Percentiles rank a stretch among this genome's conserved stretches.
Evolutionary conservation across 208 protist species (phyloP).

Genomic region (Leptomonas pyrrhocoris): DNA sequence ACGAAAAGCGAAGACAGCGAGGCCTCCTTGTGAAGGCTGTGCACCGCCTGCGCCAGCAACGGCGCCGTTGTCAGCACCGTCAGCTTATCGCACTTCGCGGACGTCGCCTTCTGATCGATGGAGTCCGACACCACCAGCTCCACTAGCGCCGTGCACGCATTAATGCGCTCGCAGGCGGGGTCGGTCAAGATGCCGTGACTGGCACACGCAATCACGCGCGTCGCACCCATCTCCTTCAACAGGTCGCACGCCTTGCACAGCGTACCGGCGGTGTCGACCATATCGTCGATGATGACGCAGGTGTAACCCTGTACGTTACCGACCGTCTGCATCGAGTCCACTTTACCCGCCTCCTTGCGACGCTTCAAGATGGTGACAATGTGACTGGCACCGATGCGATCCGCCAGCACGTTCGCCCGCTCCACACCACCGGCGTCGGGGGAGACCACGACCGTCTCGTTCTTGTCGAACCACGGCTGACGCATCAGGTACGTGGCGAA

Average conservation of each 20-base stretch:
- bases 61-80: slow-evolving; percentile 88
- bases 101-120: slow-evolving; percentile 69
- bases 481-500: slow-evolving; percentile 85
- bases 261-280: slow-evolving; percentile 97
- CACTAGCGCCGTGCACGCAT: slow-evolving; percentile 84
- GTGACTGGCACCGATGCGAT: slow-evolving; percentile 85
- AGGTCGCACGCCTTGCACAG: slow-evolving; percentile 92
- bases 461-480: slow-evolving; percentile 82
- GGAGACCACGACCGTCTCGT: slow-evolving; percentile 92
- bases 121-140: slow-evolving; percentile 94
- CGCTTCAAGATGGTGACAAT: slow-evolving; percentile 93
- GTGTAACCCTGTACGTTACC: slow-evolving; percentile 95
- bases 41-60: slow-evolving; percentile 87
- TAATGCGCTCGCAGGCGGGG: slow-evolving; percentile 90
- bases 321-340: slow-evolving; percentile 95
- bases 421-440: slow-evolving; percentile 97
- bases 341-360: slow-evolving; percentile 91
- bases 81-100: slow-evolving; percentile 83
- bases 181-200: slow-evolving; percentile 96
- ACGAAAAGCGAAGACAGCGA: slow-evolving; percentile 86
- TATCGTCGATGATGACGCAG: slow-evolving; percentile 97
- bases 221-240: slow-evolving; percentile 91
- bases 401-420: slow-evolving; percentile 90
- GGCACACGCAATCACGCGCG: slow-evolving; percentile 91
- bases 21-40: slow-evolving; percentile 82